phyloP scores from a whole-genome alignment of 805 yeast species.

The Saturnispora hagleri region DNA sequence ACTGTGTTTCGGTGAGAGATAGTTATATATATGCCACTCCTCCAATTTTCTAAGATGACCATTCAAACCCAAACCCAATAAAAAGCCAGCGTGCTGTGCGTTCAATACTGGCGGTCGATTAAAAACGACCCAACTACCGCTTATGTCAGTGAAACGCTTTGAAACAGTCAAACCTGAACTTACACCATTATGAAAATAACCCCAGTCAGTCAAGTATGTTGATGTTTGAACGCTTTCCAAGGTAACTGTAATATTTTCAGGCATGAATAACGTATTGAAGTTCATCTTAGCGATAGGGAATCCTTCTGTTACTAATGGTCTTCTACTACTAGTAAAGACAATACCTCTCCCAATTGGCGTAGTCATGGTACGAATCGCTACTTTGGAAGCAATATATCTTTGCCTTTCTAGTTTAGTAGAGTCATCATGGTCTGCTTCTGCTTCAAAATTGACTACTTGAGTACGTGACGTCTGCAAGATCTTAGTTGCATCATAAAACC shows the following conservation, averaged over 20 bases:
- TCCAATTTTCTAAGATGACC: conserved; percentile 79
- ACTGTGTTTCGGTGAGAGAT: conserved; percentile 80
- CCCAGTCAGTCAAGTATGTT: conserved; percentile 59
- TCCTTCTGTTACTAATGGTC: conserved; percentile 77
- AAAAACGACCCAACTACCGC: conserved; percentile 88
- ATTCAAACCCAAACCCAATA: conserved; percentile 85
- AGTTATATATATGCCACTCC: conserved; percentile 95
- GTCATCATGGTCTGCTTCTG: conserved; percentile 37
- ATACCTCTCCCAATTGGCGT: conserved; percentile 76
- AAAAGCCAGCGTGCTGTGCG: conserved; percentile 89
- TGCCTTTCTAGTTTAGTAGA: conserved; percentile 47
- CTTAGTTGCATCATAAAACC: conserved; percentile 69
- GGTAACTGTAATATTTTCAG: conserved; percentile 53
- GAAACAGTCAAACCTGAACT: conserved; percentile 74
- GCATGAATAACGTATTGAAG: conserved; percentile 54
- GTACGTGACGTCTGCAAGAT: conserved; percentile 61
- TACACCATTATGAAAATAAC: conserved; percentile 85
- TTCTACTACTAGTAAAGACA: conserved; percentile 53
- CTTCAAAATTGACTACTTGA: conserved; percentile 40
- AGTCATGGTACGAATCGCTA: conserved; percentile 64
- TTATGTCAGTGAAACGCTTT: conserved; percentile 54
- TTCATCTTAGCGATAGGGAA: conserved; percentile 73
- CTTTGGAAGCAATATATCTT: conserved; percentile 46
- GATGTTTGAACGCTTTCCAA: conserved; percentile 46
- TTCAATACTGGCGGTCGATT: conserved; percentile 63